Evolutionary conservation across 2,329 filamentous ascomycete genomes (phyloP).

Genomic region (Colletotrichum eremochloae): DNA sequence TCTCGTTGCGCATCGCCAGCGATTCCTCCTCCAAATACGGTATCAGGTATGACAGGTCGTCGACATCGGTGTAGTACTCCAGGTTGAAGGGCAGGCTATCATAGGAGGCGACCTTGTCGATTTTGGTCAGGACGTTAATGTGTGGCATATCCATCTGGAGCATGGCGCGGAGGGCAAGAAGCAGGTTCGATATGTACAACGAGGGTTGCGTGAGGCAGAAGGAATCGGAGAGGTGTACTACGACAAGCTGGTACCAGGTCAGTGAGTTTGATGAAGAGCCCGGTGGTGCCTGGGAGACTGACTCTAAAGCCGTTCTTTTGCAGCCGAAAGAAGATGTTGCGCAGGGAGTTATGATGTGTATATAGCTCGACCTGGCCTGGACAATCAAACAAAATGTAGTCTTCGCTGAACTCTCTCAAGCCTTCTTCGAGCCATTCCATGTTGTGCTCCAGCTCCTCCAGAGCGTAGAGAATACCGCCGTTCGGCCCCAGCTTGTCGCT

Average conservation of each 20-base stretch:
- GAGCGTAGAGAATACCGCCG: constrained; percentile 90
- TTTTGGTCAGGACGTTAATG: constrained; percentile 96
- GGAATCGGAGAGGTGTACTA: constrained; percentile 93
- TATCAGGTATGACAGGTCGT: constrained; percentile 88
- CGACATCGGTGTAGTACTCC: constrained; percentile 97
- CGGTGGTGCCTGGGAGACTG: constrained; percentile 52
- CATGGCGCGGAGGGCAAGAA: constrained; percentile 95
- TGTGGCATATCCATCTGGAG: constrained; percentile 97
- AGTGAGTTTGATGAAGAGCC: neutral
- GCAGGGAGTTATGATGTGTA: constrained; percentile 91
- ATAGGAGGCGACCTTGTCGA: constrained; percentile 91
- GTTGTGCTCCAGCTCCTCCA: constrained; percentile 95
- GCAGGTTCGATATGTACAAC: constrained; percentile 92
- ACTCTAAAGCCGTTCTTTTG: constrained; percentile 95
- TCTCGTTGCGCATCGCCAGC: constrained; percentile 75
- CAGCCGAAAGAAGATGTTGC: constrained; percentile 91
- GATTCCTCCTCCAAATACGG: constrained; percentile 85
- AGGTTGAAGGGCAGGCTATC: constrained; percentile 93
- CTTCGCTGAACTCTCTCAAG: constrained; percentile 83
- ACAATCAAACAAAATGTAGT: constrained; percentile 96
- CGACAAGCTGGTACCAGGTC: constrained; percentile 76
- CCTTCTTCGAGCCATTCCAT: constrained; percentile 91
- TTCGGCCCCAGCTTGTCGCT: constrained; percentile 93
- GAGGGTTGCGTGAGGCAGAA: constrained; percentile 94
- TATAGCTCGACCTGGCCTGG: constrained; percentile 98